Evolutionary conservation across 345 rosid species (phyloP), one percentile per base, ranked within the genome.

Genomic region (Clausena lansium): DNA sequence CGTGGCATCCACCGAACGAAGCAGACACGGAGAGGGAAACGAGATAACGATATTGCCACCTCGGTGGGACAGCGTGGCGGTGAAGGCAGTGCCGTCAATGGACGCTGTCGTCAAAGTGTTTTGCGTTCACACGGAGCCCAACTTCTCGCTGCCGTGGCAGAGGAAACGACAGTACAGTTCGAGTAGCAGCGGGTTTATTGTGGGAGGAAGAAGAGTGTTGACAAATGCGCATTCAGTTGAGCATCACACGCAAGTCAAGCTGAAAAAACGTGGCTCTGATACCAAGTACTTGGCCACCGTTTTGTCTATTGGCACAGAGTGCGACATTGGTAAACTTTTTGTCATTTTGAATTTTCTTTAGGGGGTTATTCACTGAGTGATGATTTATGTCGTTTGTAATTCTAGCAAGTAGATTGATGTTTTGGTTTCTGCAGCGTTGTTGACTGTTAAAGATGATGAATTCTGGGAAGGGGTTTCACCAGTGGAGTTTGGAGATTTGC

Each of bases 171-270:
- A 95, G 86, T 95, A 91, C 65, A 91, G 95, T 74, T 90, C 98
- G 20, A 91, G 93, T 77, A 93, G 95, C 36, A 93, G 98, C 66
- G 98, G 98, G 35, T 95, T 95, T 79, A 86, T 93, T 47, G 67
- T 93, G 24, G 88, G 88, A 4, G 93, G 95, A 45, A 86, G 83
- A 85, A 89, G 98, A 70, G 92, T 95, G 30, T 79, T 95, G 80
- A 95, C 98, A 0, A 95, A 95, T 78, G 98, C 97, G 3, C 98
- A 93, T 82, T 95, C 98, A 1, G 95, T 95, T 69, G 98, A 95
- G 84, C 97, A 95, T 81, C 89, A 91, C 54, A 93, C 98, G 3
- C 98, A 95, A 84, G 98, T 91, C 71, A 95, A 95, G 88, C 83
- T 93, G 75, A 95, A 95, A 82, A 95, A 88, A 75, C 89, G 98